These are phyloP conservation scores for Kwoniella botswanensis DNA, from an alignment of 768 basidiomycete genomes.

Conservation along the genomic window DNA sequence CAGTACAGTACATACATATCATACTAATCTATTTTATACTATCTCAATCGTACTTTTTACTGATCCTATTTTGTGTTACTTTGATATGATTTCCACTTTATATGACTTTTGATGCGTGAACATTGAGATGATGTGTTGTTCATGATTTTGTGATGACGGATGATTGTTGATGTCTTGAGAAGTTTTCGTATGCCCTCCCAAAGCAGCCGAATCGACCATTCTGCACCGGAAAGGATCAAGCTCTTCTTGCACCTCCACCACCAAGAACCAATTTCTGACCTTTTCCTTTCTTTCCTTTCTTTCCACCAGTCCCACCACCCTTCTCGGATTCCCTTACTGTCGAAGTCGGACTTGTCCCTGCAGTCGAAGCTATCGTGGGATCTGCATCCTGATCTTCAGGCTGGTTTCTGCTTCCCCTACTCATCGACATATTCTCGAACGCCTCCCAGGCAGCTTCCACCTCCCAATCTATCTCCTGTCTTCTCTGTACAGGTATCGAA, in stretches of 20 bases:
- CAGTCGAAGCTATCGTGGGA: background rate
- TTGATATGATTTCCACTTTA: background rate
- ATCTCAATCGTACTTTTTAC: no score
- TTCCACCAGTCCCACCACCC: constrained; percentile 27
- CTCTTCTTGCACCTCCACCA: constrained; percentile 29
- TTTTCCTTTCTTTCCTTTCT: constrained; percentile 30
- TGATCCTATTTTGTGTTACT: background rate
- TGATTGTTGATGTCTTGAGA: background rate
- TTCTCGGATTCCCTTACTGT: constrained; percentile 35
- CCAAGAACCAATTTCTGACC: constrained; percentile 27
- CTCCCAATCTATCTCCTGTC: constrained; percentile 41
- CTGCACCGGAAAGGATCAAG: constrained; percentile 3
- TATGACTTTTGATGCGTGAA: background rate
- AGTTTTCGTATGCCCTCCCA: background rate
- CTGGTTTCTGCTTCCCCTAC: background rate
- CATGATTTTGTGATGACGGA: background rate
- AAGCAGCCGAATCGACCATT: no score
- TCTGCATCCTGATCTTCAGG: background rate
- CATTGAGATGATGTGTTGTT: background rate
- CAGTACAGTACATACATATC: background rate
- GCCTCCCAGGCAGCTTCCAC: constrained; percentile 50
- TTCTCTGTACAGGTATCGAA: constrained; percentile 12
- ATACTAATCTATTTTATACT: background rate
- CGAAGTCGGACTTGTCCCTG: background rate
- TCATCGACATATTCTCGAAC: constrained; percentile 36